A percentile compares a stretch with the other conserved stretches of the same genome.
Conservation (phyloP, 352 stramenopile genomes). For the Phytophthora niederhauseri region DNA sequence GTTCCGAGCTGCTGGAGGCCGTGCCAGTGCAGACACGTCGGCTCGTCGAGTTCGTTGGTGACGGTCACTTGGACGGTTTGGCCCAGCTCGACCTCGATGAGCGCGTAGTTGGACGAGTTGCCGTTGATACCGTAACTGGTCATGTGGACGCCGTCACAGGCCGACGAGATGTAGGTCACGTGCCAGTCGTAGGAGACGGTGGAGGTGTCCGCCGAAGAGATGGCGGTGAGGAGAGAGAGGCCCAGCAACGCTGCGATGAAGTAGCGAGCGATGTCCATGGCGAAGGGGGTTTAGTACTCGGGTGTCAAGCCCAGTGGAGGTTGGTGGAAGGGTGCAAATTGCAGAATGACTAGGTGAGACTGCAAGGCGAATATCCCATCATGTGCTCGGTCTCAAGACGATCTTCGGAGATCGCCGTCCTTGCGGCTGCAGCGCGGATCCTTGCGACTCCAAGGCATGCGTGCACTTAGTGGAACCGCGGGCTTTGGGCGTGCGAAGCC, state of each 20-base stretch:
- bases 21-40: slow-evolving; percentile 42
- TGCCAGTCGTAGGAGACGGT: slow-evolving; percentile 34
- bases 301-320: slow-evolving; percentile 8
- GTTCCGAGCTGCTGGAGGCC: slow-evolving; percentile 38
- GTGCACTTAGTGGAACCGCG: slow-evolving; percentile 1
- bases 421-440: neutral
- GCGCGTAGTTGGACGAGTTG: slow-evolving; percentile 1
- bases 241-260: slow-evolving; percentile 7
- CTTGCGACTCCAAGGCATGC: neutral
- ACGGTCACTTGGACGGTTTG: slow-evolving; percentile 31
- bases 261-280: slow-evolving; percentile 19
- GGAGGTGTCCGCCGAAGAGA: slow-evolving; percentile 17
- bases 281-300: slow-evolving; percentile 16
- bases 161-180: slow-evolving; percentile 25
- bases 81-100: slow-evolving; percentile 33
- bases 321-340: slow-evolving; percentile 29
- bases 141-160: slow-evolving; percentile 29
- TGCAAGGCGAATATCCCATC: neutral
- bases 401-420: neutral
- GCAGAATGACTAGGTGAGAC: slow-evolving; percentile 24
- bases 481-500: neutral
- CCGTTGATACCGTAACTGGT: slow-evolving; percentile 36
- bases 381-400: neutral
- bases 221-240: neutral
- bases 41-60: slow-evolving; percentile 31